phyloP scores from a whole-genome alignment of 106 monocot species.

The Phalaenopsis equestris region DNA sequence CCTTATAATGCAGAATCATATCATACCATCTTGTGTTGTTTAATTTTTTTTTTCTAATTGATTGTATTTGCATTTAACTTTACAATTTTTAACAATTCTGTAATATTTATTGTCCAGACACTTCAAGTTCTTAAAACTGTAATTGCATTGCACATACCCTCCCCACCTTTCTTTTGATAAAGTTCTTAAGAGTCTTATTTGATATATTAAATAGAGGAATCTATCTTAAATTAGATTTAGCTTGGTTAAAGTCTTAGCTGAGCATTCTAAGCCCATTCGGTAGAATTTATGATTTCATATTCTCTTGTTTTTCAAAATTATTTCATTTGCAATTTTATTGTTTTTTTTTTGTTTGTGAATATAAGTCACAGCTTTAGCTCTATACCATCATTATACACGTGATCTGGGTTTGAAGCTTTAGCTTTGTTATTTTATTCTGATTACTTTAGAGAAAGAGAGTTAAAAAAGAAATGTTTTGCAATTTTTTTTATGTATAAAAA shows the following conservation, averaged over 20 bases:
- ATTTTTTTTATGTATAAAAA: neutral
- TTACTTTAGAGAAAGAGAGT: neutral
- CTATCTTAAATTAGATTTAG: neutral
- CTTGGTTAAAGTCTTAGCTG: neutral
- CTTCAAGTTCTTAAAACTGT: neutral
- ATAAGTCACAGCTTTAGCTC: neutral
- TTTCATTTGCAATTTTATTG: neutral
- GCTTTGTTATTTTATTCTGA: neutral
- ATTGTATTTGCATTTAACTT: neutral
- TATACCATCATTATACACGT: neutral
- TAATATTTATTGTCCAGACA: neutral
- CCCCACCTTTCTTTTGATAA: neutral
- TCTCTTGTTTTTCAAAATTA: neutral
- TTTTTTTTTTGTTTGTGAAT: neutral
- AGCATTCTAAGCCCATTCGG: neutral
- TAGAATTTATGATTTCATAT: neutral
- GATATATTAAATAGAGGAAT: neutral
- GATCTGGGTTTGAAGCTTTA: neutral
- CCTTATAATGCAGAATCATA: constrained; percentile 18
- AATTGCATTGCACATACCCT: neutral
- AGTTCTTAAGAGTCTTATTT: neutral
- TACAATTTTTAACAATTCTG: neutral
- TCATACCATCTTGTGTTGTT: neutral
- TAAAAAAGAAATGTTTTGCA: neutral
- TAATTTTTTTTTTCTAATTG: neutral